Conservation (phyloP, 306 rosid species). For the Leucaena leucocephala region DNA sequence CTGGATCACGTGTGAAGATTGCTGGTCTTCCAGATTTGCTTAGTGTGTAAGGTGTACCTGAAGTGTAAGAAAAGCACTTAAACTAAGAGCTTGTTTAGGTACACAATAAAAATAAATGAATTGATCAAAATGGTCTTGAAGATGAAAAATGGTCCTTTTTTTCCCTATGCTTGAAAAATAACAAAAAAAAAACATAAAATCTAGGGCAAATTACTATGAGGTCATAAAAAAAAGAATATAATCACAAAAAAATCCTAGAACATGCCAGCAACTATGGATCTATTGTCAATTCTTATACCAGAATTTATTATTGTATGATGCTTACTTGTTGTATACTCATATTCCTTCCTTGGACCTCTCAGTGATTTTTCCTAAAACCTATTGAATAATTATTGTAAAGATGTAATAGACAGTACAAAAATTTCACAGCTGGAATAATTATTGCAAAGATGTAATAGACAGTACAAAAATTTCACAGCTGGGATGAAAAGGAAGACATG, state of each 20-base stretch:
- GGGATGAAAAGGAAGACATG: background rate
- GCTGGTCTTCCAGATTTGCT: constrained; percentile 98
- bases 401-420: background rate
- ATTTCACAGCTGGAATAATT: background rate
- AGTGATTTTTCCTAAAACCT: too few species aligned
- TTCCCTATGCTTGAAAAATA: background rate
- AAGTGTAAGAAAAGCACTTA: constrained; percentile 18
- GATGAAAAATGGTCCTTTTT: background rate
- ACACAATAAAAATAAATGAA: background rate
- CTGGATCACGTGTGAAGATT: constrained; percentile 88
- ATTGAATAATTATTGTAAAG: background rate
- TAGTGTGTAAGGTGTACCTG: constrained; percentile 89
- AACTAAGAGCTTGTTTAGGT: background rate
- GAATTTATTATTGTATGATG: too few species aligned
- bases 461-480: background rate
- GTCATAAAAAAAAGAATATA: too few species aligned
- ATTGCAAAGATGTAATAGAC: background rate
- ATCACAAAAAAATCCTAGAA: too few species aligned
- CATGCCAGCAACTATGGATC: too few species aligned
- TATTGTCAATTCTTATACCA: too few species aligned
- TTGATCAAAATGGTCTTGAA: background rate
- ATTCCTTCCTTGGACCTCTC: too few species aligned
- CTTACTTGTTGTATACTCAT: too few species aligned
- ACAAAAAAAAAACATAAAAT: background rate
- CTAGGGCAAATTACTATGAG: too few species aligned